Conservation (phyloP, 768 basidiomycete genomes). For the Agaricus bisporus region DNA sequence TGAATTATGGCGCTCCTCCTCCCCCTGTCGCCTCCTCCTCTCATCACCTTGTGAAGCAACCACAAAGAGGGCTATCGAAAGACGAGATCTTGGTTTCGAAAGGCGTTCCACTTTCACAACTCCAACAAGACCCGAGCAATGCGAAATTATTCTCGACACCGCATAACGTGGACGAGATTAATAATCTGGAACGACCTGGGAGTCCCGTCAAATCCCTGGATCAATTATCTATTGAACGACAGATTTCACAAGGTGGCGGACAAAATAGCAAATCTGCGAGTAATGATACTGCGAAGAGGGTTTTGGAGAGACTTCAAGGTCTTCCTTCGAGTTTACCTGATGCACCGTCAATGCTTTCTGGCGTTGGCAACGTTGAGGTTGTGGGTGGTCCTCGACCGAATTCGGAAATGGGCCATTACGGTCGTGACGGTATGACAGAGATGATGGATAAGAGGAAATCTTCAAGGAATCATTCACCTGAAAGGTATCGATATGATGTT, state of each 20-base stretch:
- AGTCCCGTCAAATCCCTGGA: conserved; percentile 54
- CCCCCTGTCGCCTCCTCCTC: too few species aligned
- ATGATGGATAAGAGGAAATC: conserved; percentile 30
- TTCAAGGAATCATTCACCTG: conserved; percentile 33
- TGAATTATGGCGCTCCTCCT: conserved; percentile 21
- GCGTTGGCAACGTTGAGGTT: conserved; percentile 36
- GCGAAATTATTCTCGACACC: conserved; percentile 54
- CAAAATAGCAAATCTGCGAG: background rate
- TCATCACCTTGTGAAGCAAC: background rate
- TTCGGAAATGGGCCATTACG: conserved; percentile 78
- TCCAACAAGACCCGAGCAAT: conserved; percentile 48
- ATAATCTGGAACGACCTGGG: conserved; percentile 25
- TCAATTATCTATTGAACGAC: conserved; percentile 39
- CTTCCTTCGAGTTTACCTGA: conserved; percentile 47
- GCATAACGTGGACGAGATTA: conserved; percentile 28
- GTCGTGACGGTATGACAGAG: conserved; percentile 45
- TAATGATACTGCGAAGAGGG: conserved; percentile 21
- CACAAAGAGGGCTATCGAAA: conserved; percentile 35
- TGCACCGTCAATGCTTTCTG: conserved; percentile 58
- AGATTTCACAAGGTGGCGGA: conserved; percentile 21
- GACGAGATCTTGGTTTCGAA: conserved; percentile 49
- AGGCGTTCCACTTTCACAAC: conserved; percentile 51
- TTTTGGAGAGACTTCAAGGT: conserved; percentile 35
- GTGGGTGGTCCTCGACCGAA: conserved; percentile 54
- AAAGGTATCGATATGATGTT: conserved; percentile 48